These are phyloP conservation scores for Eremothecium sinecaudum DNA, from an alignment of 1,139 yeast species.

Conservation along the genomic window DNA sequence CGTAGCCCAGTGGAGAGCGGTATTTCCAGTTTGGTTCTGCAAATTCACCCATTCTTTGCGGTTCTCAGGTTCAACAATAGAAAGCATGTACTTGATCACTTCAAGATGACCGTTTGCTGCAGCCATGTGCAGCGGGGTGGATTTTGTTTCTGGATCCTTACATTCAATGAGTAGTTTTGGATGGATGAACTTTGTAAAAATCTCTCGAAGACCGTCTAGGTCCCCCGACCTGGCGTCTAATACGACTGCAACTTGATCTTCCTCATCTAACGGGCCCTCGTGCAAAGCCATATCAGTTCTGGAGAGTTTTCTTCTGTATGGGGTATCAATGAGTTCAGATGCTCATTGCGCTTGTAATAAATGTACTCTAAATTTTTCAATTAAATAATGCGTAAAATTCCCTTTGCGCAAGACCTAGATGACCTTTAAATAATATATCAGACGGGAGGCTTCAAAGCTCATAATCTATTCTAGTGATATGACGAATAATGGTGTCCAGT, in stretches of 20 bases:
- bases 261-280: constrained; percentile 38
- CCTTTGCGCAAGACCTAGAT: no score
- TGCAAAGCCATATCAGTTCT: constrained; percentile 29
- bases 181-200: constrained; percentile 56
- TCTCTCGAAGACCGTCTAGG: constrained; percentile 56
- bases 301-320: not conserved
- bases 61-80: constrained; percentile 38
- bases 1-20: constrained; percentile 95
- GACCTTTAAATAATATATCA: no score
- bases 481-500: constrained; percentile 3
- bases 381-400: not conserved
- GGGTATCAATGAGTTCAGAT: no score
- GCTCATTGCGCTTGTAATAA: no score
- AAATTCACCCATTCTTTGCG: constrained; percentile 43
- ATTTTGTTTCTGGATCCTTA: constrained; percentile 44
- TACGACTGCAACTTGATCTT: constrained; percentile 72
- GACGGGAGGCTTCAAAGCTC: no score
- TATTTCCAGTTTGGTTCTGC: constrained; percentile 75
- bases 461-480: not conserved
- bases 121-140: constrained; percentile 88
- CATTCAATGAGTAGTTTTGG: constrained; percentile 39
- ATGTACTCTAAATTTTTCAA: not conserved
- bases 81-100: constrained; percentile 51
- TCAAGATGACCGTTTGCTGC: constrained; percentile 88
- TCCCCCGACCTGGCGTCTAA: constrained; percentile 86